phyloP scores from a whole-genome alignment of 2,329 filamentous ascomycete species.

The Harringtonia aguacate region DNA sequence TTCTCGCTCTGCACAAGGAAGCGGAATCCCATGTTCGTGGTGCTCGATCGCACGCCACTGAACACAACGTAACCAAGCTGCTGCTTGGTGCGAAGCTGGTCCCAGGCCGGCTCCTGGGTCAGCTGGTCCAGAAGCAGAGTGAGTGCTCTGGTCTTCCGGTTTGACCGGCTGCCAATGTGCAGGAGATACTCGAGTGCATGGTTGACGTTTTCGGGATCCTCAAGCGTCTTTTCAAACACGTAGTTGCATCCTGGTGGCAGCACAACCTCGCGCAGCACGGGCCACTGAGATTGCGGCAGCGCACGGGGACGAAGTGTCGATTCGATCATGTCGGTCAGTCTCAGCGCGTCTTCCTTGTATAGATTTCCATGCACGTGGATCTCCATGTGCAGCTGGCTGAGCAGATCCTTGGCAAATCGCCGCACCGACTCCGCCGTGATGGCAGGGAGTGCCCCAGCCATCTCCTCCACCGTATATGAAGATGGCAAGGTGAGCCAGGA shows the following conservation, averaged over 20 bases:
- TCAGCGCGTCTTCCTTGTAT: slow-evolving; percentile 85
- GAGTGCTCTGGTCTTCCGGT: slow-evolving; percentile 63
- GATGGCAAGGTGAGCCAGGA: slow-evolving; percentile 69
- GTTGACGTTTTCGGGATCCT: slow-evolving; percentile 83
- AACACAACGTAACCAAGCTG: slow-evolving; percentile 96
- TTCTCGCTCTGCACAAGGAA: slow-evolving; percentile 92
- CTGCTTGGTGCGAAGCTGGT: slow-evolving; percentile 91
- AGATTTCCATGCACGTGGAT: slow-evolving; percentile 84
- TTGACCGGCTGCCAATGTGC: slow-evolving; percentile 56
- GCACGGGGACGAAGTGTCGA: slow-evolving; percentile 62
- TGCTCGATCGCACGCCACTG: slow-evolving; percentile 59
- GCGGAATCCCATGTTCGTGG: slow-evolving; percentile 75
- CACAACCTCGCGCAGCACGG: slow-evolving; percentile 64
- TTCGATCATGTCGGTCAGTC: slow-evolving; percentile 74
- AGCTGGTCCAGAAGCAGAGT: slow-evolving; percentile 79
- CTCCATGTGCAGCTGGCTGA: slow-evolving; percentile 80
- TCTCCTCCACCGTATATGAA: slow-evolving; percentile 69
- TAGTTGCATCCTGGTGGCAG: slow-evolving; percentile 74
- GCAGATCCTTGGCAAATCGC: slow-evolving; percentile 66
- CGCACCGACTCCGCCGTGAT: slow-evolving; percentile 67
- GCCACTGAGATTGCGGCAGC: slow-evolving; percentile 70
- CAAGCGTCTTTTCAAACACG: slow-evolving; percentile 68
- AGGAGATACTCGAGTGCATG: slow-evolving; percentile 75
- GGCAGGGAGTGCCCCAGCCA: slow-evolving; percentile 62
- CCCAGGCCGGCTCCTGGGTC: slow-evolving; percentile 85